Percentiles rank a stretch among this genome's conserved stretches.
These are phyloP conservation scores for Termitomyces sp. DNA, from an alignment of 768 basidiomycete genomes.

Conservation along the genomic window DNA sequence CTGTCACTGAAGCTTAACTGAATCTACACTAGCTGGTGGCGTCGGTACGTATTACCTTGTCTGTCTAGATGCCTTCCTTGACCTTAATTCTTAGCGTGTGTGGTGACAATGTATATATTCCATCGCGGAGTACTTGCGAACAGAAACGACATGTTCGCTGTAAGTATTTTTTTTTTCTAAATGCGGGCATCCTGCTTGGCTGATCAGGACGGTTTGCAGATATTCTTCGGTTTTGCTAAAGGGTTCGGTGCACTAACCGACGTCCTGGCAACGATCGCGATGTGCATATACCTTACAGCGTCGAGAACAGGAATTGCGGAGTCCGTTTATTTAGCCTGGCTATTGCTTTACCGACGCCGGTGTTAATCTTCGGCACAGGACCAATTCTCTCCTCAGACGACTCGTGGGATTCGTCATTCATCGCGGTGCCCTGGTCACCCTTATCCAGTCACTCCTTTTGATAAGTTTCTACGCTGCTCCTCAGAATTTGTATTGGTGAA, in stretches of 20 bases:
- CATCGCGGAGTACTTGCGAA: constrained; percentile 25
- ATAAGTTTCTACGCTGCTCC: constrained; percentile 36
- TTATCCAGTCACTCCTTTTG: constrained; percentile 34
- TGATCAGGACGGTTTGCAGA: constrained; percentile 17
- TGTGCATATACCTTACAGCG: constrained; percentile 34
- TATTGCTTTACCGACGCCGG: background rate
- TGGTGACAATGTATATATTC: constrained; percentile 32
- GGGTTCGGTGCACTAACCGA: constrained; percentile 39
- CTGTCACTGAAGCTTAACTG: background rate
- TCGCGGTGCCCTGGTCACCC: constrained; percentile 38
- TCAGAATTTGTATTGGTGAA: constrained; percentile 31
- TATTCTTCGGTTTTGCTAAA: constrained; percentile 39
- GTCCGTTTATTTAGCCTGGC: constrained; percentile 19
- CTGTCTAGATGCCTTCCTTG: background rate
- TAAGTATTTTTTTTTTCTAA: constrained; percentile 9
- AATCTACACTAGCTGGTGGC: constrained; percentile 18
- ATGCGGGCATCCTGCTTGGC: background rate
- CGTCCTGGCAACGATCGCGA: constrained; percentile 37
- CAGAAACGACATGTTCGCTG: constrained; percentile 24
- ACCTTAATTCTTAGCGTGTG: constrained; percentile 21
- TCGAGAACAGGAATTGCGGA: constrained; percentile 31
- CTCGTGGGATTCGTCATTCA: constrained; percentile 36
- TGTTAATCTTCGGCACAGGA: constrained; percentile 21
- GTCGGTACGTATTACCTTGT: constrained; percentile 17
- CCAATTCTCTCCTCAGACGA: constrained; percentile 31